Evolutionary conservation across 83 land plant species (phyloP).

Genomic region (Picea abies): DNA sequence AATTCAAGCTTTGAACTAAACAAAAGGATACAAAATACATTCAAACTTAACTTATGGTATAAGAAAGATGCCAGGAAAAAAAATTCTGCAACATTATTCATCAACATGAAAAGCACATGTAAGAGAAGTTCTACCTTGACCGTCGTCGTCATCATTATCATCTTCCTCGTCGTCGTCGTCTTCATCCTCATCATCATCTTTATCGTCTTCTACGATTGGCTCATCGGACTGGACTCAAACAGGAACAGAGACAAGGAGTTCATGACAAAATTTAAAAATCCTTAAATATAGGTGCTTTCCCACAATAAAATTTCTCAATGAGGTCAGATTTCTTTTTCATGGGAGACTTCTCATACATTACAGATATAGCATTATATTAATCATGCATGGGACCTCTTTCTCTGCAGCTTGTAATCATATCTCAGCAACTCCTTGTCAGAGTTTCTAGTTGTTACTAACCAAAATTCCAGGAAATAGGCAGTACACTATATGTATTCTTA

Average conservation of each 20-base stretch:
- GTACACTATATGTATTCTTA: too few species aligned
- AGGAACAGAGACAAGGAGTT: neutral
- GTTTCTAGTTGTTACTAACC: too few species aligned
- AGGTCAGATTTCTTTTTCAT: too few species aligned
- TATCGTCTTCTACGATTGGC: slow-evolving; percentile 14
- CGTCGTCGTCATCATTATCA: slow-evolving; percentile 13
- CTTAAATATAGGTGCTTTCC: neutral
- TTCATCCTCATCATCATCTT: slow-evolving; percentile 5
- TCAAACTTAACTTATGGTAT: neutral
- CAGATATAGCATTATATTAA: neutral
- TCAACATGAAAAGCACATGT: neutral
- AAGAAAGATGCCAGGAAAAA: too few species aligned
- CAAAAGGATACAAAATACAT: neutral
- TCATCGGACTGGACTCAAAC: neutral
- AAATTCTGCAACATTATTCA: neutral
- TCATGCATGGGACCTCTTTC: neutral
- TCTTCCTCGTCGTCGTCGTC: slow-evolving; percentile 7
- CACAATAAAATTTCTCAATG: too few species aligned
- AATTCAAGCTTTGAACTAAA: neutral
- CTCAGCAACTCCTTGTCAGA: neutral
- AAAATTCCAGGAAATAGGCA: too few species aligned
- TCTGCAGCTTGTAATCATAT: neutral
- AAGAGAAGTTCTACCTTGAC: neutral
- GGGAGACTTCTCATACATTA: too few species aligned
- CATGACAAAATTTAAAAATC: neutral